Evolutionary conservation across 2,329 filamentous ascomycete species (phyloP).

Genomic region (Colletotrichum sublineola): DNA sequence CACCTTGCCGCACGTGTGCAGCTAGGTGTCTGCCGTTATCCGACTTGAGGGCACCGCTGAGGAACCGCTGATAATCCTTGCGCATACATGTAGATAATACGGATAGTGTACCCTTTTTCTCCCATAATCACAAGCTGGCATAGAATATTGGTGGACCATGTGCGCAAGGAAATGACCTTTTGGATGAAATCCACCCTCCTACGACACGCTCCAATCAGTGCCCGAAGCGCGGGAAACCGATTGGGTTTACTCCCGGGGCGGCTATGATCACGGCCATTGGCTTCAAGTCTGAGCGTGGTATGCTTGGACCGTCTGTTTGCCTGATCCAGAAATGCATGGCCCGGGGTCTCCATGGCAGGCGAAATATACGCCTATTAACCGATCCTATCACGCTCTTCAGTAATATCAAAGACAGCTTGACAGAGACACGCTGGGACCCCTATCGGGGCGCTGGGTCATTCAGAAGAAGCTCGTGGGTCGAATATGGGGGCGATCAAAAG

Average conservation of each 20-base stretch:
- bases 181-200: not conserved
- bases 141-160: not conserved
- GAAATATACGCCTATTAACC: not conserved
- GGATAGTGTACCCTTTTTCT: not conserved
- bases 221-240: not conserved
- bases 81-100: no score
- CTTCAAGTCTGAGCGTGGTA: not conserved
- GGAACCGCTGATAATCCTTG: slow-evolving; percentile 10
- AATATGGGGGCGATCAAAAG: not conserved
- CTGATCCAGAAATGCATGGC: not conserved
- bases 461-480: not conserved
- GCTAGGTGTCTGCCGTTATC: not conserved
- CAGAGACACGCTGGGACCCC: not conserved
- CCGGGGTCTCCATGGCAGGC: not conserved
- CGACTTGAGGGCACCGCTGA: not conserved
- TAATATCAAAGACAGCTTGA: not conserved
- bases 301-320: slow-evolving; percentile 13
- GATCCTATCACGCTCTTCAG: no score
- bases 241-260: not conserved
- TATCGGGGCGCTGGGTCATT: not conserved
- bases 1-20: not conserved
- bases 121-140: not conserved
- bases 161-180: slow-evolving; percentile 6
- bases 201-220: not conserved
- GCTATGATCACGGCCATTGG: not conserved